Percentiles rank a stretch among this genome's conserved stretches.
phyloP scores from a whole-genome alignment of 2,329 filamentous ascomycete species.

The Tricladium varicosporioides region DNA sequence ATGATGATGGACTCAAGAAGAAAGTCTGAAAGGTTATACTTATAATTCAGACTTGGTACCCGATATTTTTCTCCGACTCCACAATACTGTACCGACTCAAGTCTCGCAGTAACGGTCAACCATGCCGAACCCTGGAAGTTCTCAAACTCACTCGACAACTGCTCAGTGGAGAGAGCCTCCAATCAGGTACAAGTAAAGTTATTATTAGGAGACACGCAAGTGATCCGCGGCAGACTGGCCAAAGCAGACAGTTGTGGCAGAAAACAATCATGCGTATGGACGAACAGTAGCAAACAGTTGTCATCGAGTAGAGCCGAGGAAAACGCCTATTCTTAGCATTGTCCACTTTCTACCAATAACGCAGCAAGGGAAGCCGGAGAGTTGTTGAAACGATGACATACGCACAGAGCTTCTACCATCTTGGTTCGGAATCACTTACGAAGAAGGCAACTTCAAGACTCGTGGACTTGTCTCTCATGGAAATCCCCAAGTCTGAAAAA shows the following conservation, averaged over 20 bases:
- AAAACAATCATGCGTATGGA: slow-evolving; percentile 18
- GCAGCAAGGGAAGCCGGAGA: background rate
- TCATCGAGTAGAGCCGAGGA: slow-evolving; percentile 5
- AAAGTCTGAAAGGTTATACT: slow-evolving; percentile 15
- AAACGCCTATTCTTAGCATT: slow-evolving; percentile 11
- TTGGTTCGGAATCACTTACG: background rate
- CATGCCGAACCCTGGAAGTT: slow-evolving; percentile 6
- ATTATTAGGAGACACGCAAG: slow-evolving; percentile 19
- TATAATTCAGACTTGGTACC: slow-evolving; percentile 13
- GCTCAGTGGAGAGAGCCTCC: background rate
- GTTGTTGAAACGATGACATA: slow-evolving; percentile 19
- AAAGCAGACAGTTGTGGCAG: background rate
- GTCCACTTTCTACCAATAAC: slow-evolving; percentile 3
- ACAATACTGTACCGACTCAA: slow-evolving; percentile 5
- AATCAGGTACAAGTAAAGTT: slow-evolving; percentile 1
- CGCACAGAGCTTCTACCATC: slow-evolving; percentile 10
- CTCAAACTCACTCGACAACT: slow-evolving; percentile 16
- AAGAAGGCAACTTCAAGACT: background rate
- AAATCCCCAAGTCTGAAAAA: background rate
- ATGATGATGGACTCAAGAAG: slow-evolving; percentile 9
- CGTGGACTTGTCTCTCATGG: background rate
- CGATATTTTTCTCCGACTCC: slow-evolving; percentile 4
- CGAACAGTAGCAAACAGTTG: slow-evolving; percentile 10
- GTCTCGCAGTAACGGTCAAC: slow-evolving; percentile 1
- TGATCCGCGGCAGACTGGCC: slow-evolving; percentile 19